A percentile compares a stretch with the other conserved stretches of the same genome.
These are phyloP conservation scores for Nigrospora sphaerica DNA, from an alignment of 2,329 filamentous ascomycete species.

Conservation along the genomic window DNA sequence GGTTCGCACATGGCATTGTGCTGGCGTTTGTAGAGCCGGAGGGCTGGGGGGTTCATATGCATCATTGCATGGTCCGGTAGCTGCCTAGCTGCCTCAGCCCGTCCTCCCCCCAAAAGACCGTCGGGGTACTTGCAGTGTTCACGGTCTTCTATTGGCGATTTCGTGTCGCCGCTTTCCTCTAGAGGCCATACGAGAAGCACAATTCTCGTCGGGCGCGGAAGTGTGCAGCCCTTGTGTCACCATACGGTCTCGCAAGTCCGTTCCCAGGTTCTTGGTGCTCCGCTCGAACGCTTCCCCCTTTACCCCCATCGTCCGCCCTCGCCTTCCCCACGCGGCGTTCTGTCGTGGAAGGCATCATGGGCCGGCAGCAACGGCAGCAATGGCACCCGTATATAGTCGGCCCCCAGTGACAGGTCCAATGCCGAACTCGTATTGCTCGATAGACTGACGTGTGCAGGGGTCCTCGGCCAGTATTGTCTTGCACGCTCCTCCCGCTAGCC, in stretches of 20 bases:
- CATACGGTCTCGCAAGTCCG: conserved; percentile 9
- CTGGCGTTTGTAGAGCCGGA: not conserved
- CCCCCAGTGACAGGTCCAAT: conserved; percentile 13
- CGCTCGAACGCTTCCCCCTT: conserved; percentile 8
- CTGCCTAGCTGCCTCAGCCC: not conserved
- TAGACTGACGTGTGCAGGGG: conserved; percentile 8
- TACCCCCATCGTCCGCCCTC: conserved; percentile 1
- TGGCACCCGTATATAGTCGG: conserved; percentile 14
- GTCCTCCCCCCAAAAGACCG: conserved; percentile 3
- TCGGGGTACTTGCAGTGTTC: conserved; percentile 16
- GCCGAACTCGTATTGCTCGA: conserved; percentile 8
- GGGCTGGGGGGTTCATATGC: not conserved
- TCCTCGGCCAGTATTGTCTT: conserved; percentile 7
- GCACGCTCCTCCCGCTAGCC: conserved; percentile 6
- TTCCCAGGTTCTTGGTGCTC: not conserved
- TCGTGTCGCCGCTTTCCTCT: conserved; percentile 9
- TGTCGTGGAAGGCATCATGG: conserved; percentile 15
- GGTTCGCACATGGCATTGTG: not conserved
- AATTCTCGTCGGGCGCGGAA: conserved; percentile 23
- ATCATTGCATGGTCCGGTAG: not conserved
- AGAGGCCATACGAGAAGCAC: conserved; percentile 16
- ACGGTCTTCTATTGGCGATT: conserved; percentile 12
- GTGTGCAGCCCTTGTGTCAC: conserved; percentile 20
- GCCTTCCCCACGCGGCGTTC: conserved; percentile 6
- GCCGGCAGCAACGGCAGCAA: conserved; percentile 5